Conservation (phyloP, 192 early-diverging fungal species). For the Coemansia guatemalensis region DNA sequence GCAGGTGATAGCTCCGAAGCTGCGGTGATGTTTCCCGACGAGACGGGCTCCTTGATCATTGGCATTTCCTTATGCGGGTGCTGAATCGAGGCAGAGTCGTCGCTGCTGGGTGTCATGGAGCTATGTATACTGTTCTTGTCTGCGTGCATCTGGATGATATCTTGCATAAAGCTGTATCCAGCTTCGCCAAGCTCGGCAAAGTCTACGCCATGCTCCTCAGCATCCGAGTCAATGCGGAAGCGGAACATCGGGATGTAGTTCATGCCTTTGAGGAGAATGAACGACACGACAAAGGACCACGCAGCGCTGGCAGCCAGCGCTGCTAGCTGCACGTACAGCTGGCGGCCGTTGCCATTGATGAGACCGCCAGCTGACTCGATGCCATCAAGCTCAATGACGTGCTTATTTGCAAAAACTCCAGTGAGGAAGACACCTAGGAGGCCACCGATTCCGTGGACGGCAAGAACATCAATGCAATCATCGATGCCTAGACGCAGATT, state of each 20-base stretch:
- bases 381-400: slow-evolving; percentile 69
- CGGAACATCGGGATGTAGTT: slow-evolving; percentile 56
- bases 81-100: slow-evolving; percentile 18
- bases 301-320: slow-evolving; percentile 60
- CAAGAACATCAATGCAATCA: slow-evolving; percentile 82
- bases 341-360: slow-evolving; percentile 67
- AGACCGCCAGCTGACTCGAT: slow-evolving; percentile 55
- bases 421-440: slow-evolving; percentile 82
- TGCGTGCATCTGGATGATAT: slow-evolving; percentile 14
- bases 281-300: slow-evolving; percentile 63
- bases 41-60: slow-evolving; percentile 18
- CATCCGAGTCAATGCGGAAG: slow-evolving; percentile 56
- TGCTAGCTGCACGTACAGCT: slow-evolving; percentile 70
- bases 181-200: slow-evolving; percentile 56
- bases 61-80: slow-evolving; percentile 32
- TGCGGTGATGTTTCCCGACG: slow-evolving; percentile 4
- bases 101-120: slow-evolving; percentile 17
- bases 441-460: slow-evolving; percentile 72
- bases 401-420: slow-evolving; percentile 85
- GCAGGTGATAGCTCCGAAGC: neutral
- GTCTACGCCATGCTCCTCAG: slow-evolving; percentile 55
- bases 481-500: slow-evolving; percentile 72
- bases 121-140: neutral
- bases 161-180: slow-evolving; percentile 46
- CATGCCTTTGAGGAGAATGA: slow-evolving; percentile 57